Percentiles rank a stretch among this genome's conserved stretches.
Conservation (phyloP, 2,329 filamentous ascomycete species). For the Emergomyces pasteurianus region DNA sequence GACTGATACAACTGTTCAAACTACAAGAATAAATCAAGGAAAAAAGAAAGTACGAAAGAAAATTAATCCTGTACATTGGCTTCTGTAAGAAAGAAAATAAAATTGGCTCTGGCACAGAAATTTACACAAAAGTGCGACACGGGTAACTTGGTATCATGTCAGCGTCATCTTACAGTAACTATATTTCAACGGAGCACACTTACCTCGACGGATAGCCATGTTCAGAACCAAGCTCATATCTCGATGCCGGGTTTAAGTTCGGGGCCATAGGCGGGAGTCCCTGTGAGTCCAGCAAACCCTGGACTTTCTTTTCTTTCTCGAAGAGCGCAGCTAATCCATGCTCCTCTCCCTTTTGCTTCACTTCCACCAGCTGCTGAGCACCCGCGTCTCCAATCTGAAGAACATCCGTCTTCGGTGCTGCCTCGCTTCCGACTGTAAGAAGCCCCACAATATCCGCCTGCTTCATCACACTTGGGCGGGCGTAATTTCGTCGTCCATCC, state of each 20-base stretch:
- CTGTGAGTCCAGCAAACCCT: constrained; percentile 55
- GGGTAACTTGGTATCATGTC: constrained; percentile 26
- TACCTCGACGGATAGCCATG: constrained; percentile 60
- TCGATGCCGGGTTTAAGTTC: constrained; percentile 46
- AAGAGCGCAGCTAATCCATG: constrained; percentile 62
- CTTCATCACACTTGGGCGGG: constrained; percentile 62
- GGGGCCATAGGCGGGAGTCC: constrained; percentile 81
- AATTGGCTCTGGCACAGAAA: not conserved
- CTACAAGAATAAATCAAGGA: not conserved
- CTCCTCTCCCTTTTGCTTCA: constrained; percentile 61
- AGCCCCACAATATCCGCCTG: constrained; percentile 80
- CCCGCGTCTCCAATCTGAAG: constrained; percentile 64
- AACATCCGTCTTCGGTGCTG: constrained; percentile 64
- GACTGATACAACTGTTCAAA: not conserved
- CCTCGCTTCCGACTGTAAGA: constrained; percentile 71
- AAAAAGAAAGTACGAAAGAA: not conserved
- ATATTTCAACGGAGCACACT: constrained; percentile 13
- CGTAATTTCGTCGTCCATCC: constrained; percentile 72
- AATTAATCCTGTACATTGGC: not conserved
- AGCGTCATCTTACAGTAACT: constrained; percentile 23
- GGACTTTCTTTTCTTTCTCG: constrained; percentile 47
- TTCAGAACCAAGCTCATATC: constrained; percentile 51
- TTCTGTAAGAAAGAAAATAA: not conserved
- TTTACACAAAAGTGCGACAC: constrained; percentile 35
- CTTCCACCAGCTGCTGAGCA: constrained; percentile 60